phyloP scores from a whole-genome alignment of 148 eudicot genomes.

The Pouteria glomerata region DNA sequence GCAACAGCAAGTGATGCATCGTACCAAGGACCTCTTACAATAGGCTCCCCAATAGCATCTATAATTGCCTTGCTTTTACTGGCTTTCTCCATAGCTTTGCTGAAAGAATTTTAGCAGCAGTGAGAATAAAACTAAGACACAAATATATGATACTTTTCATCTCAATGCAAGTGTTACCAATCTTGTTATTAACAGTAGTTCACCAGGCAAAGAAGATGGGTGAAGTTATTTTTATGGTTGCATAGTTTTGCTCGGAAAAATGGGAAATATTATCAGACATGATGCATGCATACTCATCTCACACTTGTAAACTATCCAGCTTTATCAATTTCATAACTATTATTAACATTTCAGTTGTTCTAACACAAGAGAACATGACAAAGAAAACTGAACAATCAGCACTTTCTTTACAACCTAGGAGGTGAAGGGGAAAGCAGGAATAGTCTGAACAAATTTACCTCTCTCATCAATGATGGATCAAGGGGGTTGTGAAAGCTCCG shows the following conservation, averaged over 20 bases:
- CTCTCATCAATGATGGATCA: no score
- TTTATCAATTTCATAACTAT: neutral
- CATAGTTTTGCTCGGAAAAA: neutral
- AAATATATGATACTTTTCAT: neutral
- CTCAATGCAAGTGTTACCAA: neutral
- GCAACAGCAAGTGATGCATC: conserved; percentile 87
- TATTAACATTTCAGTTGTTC: neutral
- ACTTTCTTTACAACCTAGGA: neutral
- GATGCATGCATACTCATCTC: neutral
- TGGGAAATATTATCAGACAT: neutral
- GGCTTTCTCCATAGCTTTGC: conserved; percentile 94
- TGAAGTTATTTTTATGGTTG: neutral
- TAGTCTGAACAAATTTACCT: neutral
- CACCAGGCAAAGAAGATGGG: neutral
- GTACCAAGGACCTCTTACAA: conserved; percentile 93
- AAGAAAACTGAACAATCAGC: neutral
- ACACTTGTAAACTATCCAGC: neutral
- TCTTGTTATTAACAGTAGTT: neutral
- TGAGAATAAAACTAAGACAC: neutral
- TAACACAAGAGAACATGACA: neutral
- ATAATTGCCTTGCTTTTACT: conserved; percentile 47
- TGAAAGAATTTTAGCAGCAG: conserved; percentile 23
- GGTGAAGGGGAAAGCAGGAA: neutral
- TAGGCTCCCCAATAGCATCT: conserved; percentile 77
- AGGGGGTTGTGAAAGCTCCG: no score